Base-by-base conservation (phyloP, 306 rosid species). In the Hippophae tibetana region DNA sequence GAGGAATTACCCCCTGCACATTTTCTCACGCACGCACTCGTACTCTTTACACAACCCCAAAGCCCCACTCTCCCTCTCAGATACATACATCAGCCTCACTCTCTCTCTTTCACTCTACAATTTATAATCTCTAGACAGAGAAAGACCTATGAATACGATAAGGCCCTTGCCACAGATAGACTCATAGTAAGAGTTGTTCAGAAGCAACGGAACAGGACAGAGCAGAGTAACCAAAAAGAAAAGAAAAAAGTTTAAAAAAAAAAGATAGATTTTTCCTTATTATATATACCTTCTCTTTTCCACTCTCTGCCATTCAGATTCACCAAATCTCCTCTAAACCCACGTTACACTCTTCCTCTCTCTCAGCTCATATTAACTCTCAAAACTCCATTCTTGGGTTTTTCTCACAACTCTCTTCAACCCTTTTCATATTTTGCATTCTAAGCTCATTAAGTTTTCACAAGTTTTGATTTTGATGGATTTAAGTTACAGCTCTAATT, bases 1-100 rank as follows among this genome's bases (percentile, higher is more conserved):
- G 81, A 82, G 90, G 96, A 88, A 80, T 86, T 82, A 18, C 23
- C 23, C 23, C 97, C 95, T 93, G 99, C 97, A 88, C 99, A 80
- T 74, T 92, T 80, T 70, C 82, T 86, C 88, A 88, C 94, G 83
- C 97, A 90, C 97, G 95, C 95, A 90, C 90, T 89, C 97, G 85
- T 86, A 77, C 95, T 85, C 81, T 41, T 79, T 48, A 46, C 82
- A 79, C 71, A 82, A 65, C 63, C 47, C 46, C 74, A 60, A 58
- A 49, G 61, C 50, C 82, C 74, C 71, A 65, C 78, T 47, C 71
- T 74, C 47, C 5, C 23, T 3, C 65, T 13, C 57, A 56, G 56
- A 67, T 43, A 56, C 72, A 72, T 76, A 79, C 76, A 67, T 65
- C 79, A 63, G 70, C n/a, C 23, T 10, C 62, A 5, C 53, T 43